These are phyloP conservation scores for Colletotrichum godetiae DNA, from an alignment of 2,329 filamentous ascomycete genomes.

Conservation along the genomic window DNA sequence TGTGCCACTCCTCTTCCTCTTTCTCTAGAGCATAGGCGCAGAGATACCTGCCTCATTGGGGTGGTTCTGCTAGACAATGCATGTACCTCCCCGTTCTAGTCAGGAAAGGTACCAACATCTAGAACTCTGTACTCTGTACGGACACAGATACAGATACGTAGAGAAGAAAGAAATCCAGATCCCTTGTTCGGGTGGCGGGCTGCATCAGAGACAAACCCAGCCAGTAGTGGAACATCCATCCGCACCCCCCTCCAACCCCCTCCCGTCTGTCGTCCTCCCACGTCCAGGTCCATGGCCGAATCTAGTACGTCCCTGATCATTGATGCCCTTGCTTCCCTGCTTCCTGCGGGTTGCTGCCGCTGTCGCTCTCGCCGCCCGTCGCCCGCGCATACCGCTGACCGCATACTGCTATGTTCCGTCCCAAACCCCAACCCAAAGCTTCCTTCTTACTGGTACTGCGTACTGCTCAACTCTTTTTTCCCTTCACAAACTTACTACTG, in stretches of 20 bases:
- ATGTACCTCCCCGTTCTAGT: neutral
- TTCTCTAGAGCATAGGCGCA: neutral
- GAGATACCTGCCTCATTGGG: neutral
- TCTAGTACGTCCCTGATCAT: conserved; percentile 6
- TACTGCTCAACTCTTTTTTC: neutral
- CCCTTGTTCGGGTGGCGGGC: conserved; percentile 2
- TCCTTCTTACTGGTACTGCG: neutral
- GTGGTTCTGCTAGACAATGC: neutral
- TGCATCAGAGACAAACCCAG: neutral
- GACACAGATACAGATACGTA: no score
- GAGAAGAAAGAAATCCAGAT: neutral
- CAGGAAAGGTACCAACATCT: no score
- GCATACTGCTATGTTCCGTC: conserved; percentile 12
- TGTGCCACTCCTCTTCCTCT: neutral
- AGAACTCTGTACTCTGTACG: neutral
- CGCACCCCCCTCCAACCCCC: neutral
- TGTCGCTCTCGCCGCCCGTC: conserved; percentile 4
- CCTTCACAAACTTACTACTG: conserved; percentile 13
- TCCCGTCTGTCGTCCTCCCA: neutral
- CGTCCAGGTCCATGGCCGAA: neutral
- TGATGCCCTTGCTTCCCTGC: neutral
- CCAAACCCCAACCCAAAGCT: conserved; percentile 29
- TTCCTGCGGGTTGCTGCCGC: neutral
- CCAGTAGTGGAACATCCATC: neutral
- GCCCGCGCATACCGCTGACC: conserved; percentile 8